Percentiles rank a stretch among this genome's conserved stretches.
Conservation (phyloP, 208 protist species). For the Leishmania braziliensis region DNA sequence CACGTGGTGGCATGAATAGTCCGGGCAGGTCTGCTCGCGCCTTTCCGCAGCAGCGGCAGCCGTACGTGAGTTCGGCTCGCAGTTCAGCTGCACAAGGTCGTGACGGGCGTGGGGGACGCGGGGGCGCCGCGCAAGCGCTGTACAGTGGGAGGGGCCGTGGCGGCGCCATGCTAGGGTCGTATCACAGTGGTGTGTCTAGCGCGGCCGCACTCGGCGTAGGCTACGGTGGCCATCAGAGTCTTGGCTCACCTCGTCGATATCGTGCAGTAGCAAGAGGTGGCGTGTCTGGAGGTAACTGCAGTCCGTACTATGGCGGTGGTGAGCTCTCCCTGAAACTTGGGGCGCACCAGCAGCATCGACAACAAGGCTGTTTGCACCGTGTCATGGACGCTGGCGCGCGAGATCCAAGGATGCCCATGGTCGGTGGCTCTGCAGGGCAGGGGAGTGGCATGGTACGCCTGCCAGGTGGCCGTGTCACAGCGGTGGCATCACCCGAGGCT, state of each 20-base stretch:
- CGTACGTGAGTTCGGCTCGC: neutral
- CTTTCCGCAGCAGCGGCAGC: neutral
- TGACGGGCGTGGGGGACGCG: neutral
- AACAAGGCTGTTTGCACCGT: conserved; percentile 4
- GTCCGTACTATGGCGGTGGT: neutral
- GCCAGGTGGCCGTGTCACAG: conserved; percentile 17
- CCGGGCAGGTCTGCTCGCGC: neutral
- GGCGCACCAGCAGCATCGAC: conserved; percentile 1
- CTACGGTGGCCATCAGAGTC: neutral
- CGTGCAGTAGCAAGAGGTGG: neutral
- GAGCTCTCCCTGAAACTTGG: neutral
- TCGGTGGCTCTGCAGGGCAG: conserved; percentile 8
- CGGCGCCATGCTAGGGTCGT: neutral
- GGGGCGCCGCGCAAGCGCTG: neutral
- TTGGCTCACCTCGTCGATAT: neutral
- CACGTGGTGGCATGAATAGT: neutral
- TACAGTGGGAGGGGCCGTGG: neutral
- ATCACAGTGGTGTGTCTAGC: neutral
- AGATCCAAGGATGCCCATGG: neutral
- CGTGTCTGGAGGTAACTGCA: neutral
- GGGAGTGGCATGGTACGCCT: conserved; percentile 8
- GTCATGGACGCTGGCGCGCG: neutral
- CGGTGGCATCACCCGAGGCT: conserved; percentile 19
- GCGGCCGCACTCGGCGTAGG: neutral
- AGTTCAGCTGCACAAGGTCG: neutral